Base-by-base conservation (phyloP, 2,329 filamentous ascomycete genomes). In the Apiospora kogelbergensis region DNA sequence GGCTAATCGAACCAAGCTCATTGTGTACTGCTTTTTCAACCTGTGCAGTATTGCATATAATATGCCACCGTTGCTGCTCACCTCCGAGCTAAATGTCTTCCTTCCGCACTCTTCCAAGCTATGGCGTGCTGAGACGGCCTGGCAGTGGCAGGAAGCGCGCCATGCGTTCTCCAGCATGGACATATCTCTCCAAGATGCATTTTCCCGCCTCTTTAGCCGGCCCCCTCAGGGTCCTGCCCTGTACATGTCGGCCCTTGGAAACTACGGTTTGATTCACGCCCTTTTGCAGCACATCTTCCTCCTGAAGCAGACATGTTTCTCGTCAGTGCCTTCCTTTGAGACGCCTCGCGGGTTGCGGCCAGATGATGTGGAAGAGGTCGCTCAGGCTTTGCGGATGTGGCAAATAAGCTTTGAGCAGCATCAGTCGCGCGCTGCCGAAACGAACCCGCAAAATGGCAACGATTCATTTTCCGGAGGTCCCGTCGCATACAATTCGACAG, bases 231-330 rank as follows among this genome's bases (percentile, higher is more conserved):
- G 81, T 0, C 81, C 86, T 0, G 84, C 84, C 0, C 78, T 82
- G 0, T 83, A 84, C 60, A 81, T 88, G 68, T 88, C 87, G 0
- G 88, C 89, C 0, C 79, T 92, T 7, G 91, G 90, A 0, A 91
- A 91, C 73, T 93, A 93, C 72, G 86, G 92, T 9, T 82, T 94
- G 42, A 90, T 93, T 3, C 90, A 93, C 74, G 90, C 90, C 3
- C 77, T 94, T 30, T 85, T 93, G 13, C 91, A 93, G 73, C 90
- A 93, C 71, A 90, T 93, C 20, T 93, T 90, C 76, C 82, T 93
- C 45, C 78, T 92, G 26, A 91, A 91, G 73, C 88, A 91, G 74
- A 89, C 88, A 0, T 87, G 85, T 0, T 84, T 89, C 65, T 82
- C 83, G 2, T 78, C 82, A 1, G 80, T 83, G 0, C 81, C 84